Evolutionary conservation across 2,329 filamentous ascomycete species (phyloP).

Genomic region (Aspergillus thermomutatus): DNA sequence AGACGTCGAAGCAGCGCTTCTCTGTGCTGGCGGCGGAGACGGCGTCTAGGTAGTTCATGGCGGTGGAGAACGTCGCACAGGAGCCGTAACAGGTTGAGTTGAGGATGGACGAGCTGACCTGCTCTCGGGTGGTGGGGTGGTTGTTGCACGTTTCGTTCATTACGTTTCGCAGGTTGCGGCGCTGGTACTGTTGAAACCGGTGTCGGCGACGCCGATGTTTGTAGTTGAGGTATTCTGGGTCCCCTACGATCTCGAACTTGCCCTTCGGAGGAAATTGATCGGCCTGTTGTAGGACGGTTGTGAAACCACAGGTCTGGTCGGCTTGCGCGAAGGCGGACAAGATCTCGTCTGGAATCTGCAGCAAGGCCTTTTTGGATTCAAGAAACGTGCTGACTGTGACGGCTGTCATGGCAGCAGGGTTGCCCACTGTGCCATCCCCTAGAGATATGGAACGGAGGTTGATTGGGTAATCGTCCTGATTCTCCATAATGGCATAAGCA

Average conservation of each 20-base stretch:
- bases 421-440: slow-evolving; percentile 36
- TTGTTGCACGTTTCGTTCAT: slow-evolving; percentile 20
- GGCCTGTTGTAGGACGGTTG: slow-evolving; percentile 24
- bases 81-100: slow-evolving; percentile 34
- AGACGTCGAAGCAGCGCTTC: slow-evolving; percentile 30
- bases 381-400: slow-evolving; percentile 29
- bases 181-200: slow-evolving; percentile 2
- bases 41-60: slow-evolving; percentile 27
- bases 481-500: slow-evolving; percentile 28
- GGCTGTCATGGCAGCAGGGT: slow-evolving; percentile 33
- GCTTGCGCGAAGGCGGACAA: slow-evolving; percentile 27
- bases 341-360: slow-evolving; percentile 27
- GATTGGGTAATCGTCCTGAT: slow-evolving; percentile 23
- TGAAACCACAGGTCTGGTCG: slow-evolving; percentile 32
- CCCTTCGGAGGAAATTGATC: slow-evolving; percentile 27
- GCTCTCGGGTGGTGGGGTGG: slow-evolving; percentile 21
- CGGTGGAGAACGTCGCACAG: slow-evolving; percentile 36
- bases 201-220: slow-evolving; percentile 2
- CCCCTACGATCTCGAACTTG: slow-evolving; percentile 29
- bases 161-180: slow-evolving; percentile 12
- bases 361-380: slow-evolving; percentile 18
- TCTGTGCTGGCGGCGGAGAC: slow-evolving; percentile 8
- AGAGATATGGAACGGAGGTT: slow-evolving; percentile 34
- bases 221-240: slow-evolving; percentile 31
- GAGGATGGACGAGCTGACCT: slow-evolving; percentile 27